Percentiles rank a stretch among this genome's conserved stretches.
Conservation (phyloP, 1,284 basidiomycete genomes). For the Boletus smithii region DNA sequence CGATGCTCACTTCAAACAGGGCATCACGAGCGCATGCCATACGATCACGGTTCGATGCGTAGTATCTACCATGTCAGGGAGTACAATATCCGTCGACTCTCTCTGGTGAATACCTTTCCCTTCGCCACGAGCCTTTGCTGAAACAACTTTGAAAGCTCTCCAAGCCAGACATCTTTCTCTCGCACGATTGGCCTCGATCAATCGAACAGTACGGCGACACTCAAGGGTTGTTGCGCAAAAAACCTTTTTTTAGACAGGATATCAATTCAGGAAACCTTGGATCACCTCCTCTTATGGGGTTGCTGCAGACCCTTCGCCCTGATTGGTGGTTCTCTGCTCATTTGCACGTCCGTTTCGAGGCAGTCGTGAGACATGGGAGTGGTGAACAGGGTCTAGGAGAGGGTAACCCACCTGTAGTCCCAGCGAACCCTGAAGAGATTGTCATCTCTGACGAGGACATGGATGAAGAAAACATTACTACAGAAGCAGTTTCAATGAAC, state of each 20-base stretch:
- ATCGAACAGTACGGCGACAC: conserved; percentile 85
- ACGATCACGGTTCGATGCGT: conserved; percentile 65
- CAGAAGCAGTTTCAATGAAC: conserved; percentile 1
- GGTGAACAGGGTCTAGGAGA: conserved; percentile 3
- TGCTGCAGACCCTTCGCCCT: conserved; percentile 76
- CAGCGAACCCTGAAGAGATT: conserved; percentile 65
- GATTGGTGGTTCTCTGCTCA: conserved; percentile 97
- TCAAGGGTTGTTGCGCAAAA: conserved; percentile 63
- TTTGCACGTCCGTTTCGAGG: conserved; percentile 83
- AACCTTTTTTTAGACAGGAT: conserved; percentile 82
- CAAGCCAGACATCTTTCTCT: conserved; percentile 75
- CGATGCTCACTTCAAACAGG: conserved; percentile 41
- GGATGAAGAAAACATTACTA: conserved; percentile 17
- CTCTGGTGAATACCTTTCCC: conserved; percentile 54
- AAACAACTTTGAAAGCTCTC: conserved; percentile 46
- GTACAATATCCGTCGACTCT: conserved; percentile 79
- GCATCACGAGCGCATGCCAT: conserved; percentile 70
- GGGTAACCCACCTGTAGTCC: not conserved
- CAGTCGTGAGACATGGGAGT: conserved; percentile 44
- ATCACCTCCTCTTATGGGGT: conserved; percentile 82
- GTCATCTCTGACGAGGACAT: conserved; percentile 54
- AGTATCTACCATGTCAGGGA: conserved; percentile 92
- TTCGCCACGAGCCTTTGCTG: not conserved
- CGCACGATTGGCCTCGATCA: conserved; percentile 94
- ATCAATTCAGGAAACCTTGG: conserved; percentile 73